Evolutionary conservation across 495 filamentous ascomycete species (phyloP).

Genomic region (Pseudomonodictys pantanalensis): DNA sequence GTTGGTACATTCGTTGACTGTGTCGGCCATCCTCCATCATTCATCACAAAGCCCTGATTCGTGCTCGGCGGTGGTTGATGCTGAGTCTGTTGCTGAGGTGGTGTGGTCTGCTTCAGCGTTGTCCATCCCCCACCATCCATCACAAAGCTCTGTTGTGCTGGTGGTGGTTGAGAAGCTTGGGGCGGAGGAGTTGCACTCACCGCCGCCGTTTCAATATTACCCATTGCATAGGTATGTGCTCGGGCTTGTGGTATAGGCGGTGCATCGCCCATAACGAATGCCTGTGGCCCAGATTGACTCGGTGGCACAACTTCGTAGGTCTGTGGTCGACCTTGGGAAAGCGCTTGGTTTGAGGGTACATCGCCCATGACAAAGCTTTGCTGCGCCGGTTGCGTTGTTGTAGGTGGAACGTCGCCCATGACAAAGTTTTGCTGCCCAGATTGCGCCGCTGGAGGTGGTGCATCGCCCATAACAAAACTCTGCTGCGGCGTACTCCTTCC

Average conservation of each 20-base stretch:
- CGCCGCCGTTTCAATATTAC: too few relatives aligned
- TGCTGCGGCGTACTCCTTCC: not conserved
- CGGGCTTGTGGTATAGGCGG: too few relatives aligned
- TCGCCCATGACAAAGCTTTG: conserved; percentile 18
- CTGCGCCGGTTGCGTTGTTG: conserved; percentile 1
- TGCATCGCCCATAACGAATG: conserved; percentile 12
- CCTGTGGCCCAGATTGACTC: not conserved
- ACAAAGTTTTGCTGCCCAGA: not conserved
- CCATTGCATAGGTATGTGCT: too few relatives aligned
- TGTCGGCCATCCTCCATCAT: conserved; percentile 20
- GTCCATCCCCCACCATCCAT: conserved; percentile 5
- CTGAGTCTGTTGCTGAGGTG: not conserved
- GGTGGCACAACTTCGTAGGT: not conserved
- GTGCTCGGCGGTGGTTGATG: conserved; percentile 5
- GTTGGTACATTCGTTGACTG: conserved; percentile 5
- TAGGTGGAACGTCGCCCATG: not conserved
- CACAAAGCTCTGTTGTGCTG: conserved; percentile 9
- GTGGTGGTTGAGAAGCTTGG: conserved; percentile 6
- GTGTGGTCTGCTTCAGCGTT: conserved; percentile 4
- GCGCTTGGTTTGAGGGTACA: too few relatives aligned
- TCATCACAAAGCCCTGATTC: conserved; percentile 9
- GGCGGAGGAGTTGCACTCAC: too few relatives aligned
- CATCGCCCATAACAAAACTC: conserved; percentile 19
- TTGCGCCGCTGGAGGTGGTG: not conserved
- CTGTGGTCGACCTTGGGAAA: too few relatives aligned